A percentile compares a stretch with the other conserved stretches of the same genome.
Evolutionary conservation across 768 basidiomycete species (phyloP).

Genomic region (Hortiboletus campestris): DNA sequence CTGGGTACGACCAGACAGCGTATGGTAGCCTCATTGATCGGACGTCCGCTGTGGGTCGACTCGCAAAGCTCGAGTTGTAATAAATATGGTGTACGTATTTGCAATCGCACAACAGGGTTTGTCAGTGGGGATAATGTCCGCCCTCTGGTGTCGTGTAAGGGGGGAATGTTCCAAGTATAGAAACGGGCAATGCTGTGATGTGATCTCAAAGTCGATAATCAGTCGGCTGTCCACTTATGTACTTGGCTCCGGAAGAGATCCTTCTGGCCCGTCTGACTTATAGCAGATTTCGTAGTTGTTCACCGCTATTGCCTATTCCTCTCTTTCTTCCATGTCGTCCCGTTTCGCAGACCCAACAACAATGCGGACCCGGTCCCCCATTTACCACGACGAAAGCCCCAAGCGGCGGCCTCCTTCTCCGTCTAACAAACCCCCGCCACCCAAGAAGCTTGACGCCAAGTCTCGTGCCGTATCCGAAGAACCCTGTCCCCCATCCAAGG

Average conservation of each 20-base stretch:
- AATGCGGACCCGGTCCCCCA: slow-evolving; percentile 31
- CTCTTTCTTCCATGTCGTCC: slow-evolving; percentile 23
- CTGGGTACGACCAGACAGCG: slow-evolving; percentile 5
- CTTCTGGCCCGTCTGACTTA: slow-evolving; percentile 22
- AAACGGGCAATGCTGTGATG: slow-evolving; percentile 23
- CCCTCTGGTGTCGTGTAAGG: not conserved
- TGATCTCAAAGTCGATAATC: slow-evolving; percentile 32
- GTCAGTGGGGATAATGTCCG: slow-evolving; percentile 18
- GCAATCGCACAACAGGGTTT: slow-evolving; percentile 26
- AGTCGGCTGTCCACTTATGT: slow-evolving; percentile 33
- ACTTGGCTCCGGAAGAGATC: slow-evolving; percentile 24
- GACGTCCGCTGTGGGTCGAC: slow-evolving; percentile 31
- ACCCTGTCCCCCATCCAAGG: slow-evolving; percentile 1
- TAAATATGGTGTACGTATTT: slow-evolving; percentile 23
- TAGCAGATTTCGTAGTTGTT: slow-evolving; percentile 26
- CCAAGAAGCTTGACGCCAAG: slow-evolving; percentile 23
- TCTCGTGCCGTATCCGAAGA: slow-evolving; percentile 4
- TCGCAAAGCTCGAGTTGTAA: slow-evolving; percentile 4
- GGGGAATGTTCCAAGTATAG: slow-evolving; percentile 16
- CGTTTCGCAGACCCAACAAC: slow-evolving; percentile 28
- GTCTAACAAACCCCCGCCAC: slow-evolving; percentile 29
- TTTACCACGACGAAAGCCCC: slow-evolving; percentile 26
- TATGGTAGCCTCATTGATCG: slow-evolving; percentile 14
- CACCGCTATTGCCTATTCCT: slow-evolving; percentile 6
- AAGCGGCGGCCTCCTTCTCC: slow-evolving; percentile 34